Evolutionary conservation across 805 yeast genomes (phyloP), one percentile per base, ranked within the genome.

Genomic region (Saturnispora besseyi): DNA sequence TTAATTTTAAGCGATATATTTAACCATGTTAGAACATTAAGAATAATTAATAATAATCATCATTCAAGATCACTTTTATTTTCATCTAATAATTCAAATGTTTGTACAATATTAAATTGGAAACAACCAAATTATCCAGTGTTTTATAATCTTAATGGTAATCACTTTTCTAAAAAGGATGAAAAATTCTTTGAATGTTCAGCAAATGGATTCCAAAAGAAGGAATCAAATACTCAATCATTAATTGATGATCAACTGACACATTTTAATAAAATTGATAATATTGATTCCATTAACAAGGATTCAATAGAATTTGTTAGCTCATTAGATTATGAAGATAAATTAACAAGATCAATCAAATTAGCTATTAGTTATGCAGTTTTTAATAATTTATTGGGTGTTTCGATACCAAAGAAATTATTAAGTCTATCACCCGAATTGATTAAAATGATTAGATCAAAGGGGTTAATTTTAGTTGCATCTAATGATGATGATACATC

Each of bases 101-200:
- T 89, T n/a, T 93, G 98, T 67, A 87, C 96, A 10, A 85, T 88
- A 43, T 69, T 93, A 58, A 93, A 93, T 67, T 93, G 99, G 99
- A 93, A 93, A 66, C 99, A 93, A 67, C 98, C 99, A 12, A 91
- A 91, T 64, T 93, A 84, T 67, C 97, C 99, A 0, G 98, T 93
- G 0, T 81, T 93, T 56, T 85, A 87, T 67, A 79, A 82, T 50
- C 78, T 90, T 76, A 82, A 80, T 57, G 87, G 88, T n/a, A 69
- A 82, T 10, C 68, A 73, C 36, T 71, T 62, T 57, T 55, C 63
- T 31, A 51, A 56, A 9, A 45, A 32, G 2, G 44, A 51, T 1
- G 65, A 67, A 15, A 53, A 53, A 47, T 74, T 74, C 51, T 62
- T 56, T 12, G 55, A 66, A 30, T 67, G 69, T 37, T 66, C 76